phyloP scores from a whole-genome alignment of 345 rosid genomes.

The Microthlaspi erraticum region DNA sequence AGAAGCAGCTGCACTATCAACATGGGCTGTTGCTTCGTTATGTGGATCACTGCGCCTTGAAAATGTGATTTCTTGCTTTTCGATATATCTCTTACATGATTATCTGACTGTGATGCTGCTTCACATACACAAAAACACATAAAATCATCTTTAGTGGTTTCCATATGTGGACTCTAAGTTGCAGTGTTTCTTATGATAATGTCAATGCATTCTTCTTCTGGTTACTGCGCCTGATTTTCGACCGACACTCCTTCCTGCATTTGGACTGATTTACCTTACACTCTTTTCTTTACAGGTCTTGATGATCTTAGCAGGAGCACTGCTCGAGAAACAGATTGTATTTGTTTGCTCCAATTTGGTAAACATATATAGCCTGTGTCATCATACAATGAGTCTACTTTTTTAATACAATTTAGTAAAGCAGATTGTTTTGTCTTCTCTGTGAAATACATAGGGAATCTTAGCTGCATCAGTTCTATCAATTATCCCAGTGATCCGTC shows the following conservation, averaged over 20 bases:
- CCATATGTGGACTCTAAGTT: neutral
- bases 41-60: slow-evolving; percentile 95
- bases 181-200: slow-evolving; percentile 12
- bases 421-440: neutral
- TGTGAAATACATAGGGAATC: slow-evolving; percentile 62
- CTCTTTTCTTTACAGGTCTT: slow-evolving; percentile 60
- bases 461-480: slow-evolving; percentile 85
- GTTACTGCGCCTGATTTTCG: neutral
- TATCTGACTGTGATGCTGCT: slow-evolving; percentile 11
- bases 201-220: neutral
- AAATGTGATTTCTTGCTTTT: slow-evolving; percentile 54
- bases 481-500: slow-evolving; percentile 77
- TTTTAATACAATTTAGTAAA: neutral
- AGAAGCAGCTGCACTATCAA: slow-evolving; percentile 85
- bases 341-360: slow-evolving; percentile 98
- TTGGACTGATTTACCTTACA: neutral
- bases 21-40: slow-evolving; percentile 87
- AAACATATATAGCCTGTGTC: slow-evolving; percentile 13
- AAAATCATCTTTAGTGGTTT: slow-evolving; percentile 10
- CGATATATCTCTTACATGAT: neutral
- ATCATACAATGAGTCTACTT: neutral
- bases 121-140: neutral
- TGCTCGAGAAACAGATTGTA: slow-evolving; percentile 88
- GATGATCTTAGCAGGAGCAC: slow-evolving; percentile 78
- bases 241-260: neutral